Conservation (phyloP, 2,329 filamentous ascomycete species). For the Sporothrix brasiliensis region DNA sequence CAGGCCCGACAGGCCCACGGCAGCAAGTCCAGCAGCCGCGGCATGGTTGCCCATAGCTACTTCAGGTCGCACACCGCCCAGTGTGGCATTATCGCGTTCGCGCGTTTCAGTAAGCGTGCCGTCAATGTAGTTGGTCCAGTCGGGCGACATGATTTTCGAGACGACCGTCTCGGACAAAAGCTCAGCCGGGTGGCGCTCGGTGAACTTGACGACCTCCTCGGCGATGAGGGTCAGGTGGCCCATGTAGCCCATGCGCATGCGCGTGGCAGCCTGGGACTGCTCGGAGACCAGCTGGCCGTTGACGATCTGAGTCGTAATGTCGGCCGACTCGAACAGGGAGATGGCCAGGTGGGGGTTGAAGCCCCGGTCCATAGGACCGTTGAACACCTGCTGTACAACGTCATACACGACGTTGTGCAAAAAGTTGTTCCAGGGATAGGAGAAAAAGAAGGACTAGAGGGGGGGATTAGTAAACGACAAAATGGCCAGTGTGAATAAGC, state of each 20-base stretch:
- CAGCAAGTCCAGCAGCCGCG: conserved; percentile 50
- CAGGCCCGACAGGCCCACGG: conserved; percentile 54
- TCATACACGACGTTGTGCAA: conserved; percentile 99
- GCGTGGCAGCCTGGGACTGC: conserved; percentile 77
- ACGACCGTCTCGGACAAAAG: conserved; percentile 80
- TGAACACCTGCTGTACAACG: conserved; percentile 98
- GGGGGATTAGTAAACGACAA: neutral
- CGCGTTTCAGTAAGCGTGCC: conserved; percentile 89
- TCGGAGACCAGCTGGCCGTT: conserved; percentile 87
- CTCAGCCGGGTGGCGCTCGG: conserved; percentile 88
- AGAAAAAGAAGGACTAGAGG: conserved; percentile 88
- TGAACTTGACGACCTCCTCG: conserved; percentile 98
- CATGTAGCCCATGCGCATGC: conserved; percentile 97
- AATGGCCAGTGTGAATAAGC: neutral
- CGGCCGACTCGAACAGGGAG: conserved; percentile 87
- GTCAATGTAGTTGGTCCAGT: conserved; percentile 95
- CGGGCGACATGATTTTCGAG: conserved; percentile 82
- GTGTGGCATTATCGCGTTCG: conserved; percentile 96
- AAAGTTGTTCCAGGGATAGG: conserved; percentile 99
- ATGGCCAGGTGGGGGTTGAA: conserved; percentile 89
- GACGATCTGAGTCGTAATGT: conserved; percentile 88
- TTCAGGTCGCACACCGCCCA: conserved; percentile 91
- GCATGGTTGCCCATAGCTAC: conserved; percentile 80
- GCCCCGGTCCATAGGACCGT: conserved; percentile 94
- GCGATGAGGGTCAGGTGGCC: conserved; percentile 95